Base-by-base conservation (phyloP, 2,329 filamentous ascomycete genomes). In the Aspergillus nomiae region DNA sequence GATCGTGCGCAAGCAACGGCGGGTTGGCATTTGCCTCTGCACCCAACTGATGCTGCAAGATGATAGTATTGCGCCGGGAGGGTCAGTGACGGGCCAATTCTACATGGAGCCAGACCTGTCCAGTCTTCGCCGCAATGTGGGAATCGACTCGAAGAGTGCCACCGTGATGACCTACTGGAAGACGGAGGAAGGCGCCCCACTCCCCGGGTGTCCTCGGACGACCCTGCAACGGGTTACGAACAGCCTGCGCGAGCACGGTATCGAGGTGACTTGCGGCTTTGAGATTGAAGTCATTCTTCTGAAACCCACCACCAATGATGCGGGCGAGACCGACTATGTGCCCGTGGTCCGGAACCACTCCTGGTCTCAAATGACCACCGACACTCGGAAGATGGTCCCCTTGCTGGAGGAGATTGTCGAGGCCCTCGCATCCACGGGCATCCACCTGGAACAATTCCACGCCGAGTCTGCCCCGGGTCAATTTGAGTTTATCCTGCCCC, bases 221-320 rank as follows among this genome's bases (percentile, higher is more conserved):
- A 74, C 89, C 61, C 80, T 96, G 59, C 79, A 86, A 59, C 80
- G 77, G 3, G 80, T 88, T 0, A 72, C 89, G 1, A 78, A 83
- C 0, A 77, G 78, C 7, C 84, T 90, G 0, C 78, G 83, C 2
- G 80, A 86, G 7, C 76, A 82, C 43, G 81, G 82, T 1, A 80
- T 92, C 2, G 76, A 82, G 3, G 87, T 93, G 55, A 81, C 89
- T 0, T 77, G 92, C 19, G 92, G 92, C 0, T 96, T 95, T 67
- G 92, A 96, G 75, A 87, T 96, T 46, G 92, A 96, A 76, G 86
- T 95, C 11, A 83, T 91, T 1, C 88, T 96, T 66, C 80, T 94
- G 67, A 83, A 83, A 46, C 83, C 83, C 24, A 70, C 76, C 38
- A 69, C 71, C 9, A 69, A 76, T 30, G 66, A 75, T 19, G 67